Percentiles rank a stretch among this genome's conserved stretches.
Evolutionary conservation across 306 rosid genomes (phyloP).

Genomic region (Cucurbita moschata): DNA sequence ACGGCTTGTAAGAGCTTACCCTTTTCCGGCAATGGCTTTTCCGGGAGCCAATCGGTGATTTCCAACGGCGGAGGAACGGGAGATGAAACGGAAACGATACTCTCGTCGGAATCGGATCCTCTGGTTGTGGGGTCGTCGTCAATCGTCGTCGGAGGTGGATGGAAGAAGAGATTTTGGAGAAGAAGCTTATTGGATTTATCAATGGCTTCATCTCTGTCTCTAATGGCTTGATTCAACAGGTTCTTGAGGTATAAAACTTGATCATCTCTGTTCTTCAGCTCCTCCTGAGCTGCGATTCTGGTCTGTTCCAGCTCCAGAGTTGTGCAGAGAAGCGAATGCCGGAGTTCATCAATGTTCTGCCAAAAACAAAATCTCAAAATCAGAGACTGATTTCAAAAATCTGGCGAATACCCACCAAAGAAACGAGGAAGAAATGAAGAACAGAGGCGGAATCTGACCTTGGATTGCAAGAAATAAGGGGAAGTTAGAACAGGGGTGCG

Average conservation of each 20-base stretch:
- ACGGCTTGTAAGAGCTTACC: constrained; percentile 95
- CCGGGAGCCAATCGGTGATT: constrained; percentile 29
- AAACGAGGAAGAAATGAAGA: neutral
- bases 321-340: constrained; percentile 42
- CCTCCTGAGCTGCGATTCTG: constrained; percentile 48
- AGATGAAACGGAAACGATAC: constrained; percentile 94
- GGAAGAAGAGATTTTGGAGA: constrained; percentile 39
- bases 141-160: constrained; percentile 30
- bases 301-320: constrained; percentile 79
- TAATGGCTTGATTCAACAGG: constrained; percentile 43
- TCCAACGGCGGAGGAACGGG: constrained; percentile 30
- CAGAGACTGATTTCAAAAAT: neutral
- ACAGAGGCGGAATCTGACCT: neutral
- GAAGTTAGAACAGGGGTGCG: neutral
- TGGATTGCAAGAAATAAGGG: neutral
- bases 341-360: constrained; percentile 73
- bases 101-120: constrained; percentile 88
- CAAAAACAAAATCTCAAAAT: neutral
- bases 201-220: constrained; percentile 78
- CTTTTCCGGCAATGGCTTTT: constrained; percentile 75
- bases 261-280: constrained; percentile 67
- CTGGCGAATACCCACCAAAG: too few species aligned
- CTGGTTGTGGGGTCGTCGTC: constrained; percentile 67
- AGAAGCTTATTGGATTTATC: constrained; percentile 44
- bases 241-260: constrained; percentile 43